A percentile compares a stretch with the other conserved stretches of the same genome.
Conservation (phyloP, 2,329 filamentous ascomycete species). For the Ploettnerulaceae sp. region DNA sequence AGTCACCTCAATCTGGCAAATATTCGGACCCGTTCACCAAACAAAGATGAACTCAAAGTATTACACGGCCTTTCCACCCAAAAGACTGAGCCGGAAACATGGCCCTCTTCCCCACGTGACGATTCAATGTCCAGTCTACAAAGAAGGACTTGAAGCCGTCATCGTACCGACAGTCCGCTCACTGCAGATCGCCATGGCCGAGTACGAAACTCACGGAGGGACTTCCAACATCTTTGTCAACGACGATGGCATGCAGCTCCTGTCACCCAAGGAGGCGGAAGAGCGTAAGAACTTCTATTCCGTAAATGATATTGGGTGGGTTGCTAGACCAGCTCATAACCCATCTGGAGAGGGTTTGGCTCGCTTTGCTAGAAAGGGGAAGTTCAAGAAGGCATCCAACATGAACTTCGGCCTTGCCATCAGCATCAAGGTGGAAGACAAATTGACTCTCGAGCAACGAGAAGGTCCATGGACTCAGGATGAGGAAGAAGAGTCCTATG, state of each 20-base stretch:
- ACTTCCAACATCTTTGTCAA: slow-evolving; percentile 74
- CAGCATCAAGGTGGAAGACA: slow-evolving; percentile 66
- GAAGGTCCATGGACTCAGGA: slow-evolving; percentile 60
- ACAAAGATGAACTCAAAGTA: slow-evolving; percentile 73
- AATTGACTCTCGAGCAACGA: slow-evolving; percentile 53
- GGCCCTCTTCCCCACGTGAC: slow-evolving; percentile 65
- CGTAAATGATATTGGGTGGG: slow-evolving; percentile 66
- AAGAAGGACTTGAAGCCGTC: slow-evolving; percentile 71
- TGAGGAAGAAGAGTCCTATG: slow-evolving; percentile 63
- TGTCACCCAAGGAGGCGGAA: slow-evolving; percentile 56
- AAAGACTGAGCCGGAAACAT: slow-evolving; percentile 53
- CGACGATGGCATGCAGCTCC: slow-evolving; percentile 67
- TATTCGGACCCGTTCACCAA: slow-evolving; percentile 70
- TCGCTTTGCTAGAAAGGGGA: slow-evolving; percentile 57
- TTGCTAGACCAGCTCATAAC: slow-evolving; percentile 55
- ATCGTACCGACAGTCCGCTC: slow-evolving; percentile 74
- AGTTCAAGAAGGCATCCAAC: slow-evolving; percentile 57
- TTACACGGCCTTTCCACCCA: slow-evolving; percentile 69
- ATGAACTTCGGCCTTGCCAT: slow-evolving; percentile 69
- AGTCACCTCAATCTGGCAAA: slow-evolving; percentile 68
- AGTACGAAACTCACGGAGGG: slow-evolving; percentile 72
- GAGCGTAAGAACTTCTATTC: slow-evolving; percentile 63
- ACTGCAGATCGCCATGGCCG: slow-evolving; percentile 71
- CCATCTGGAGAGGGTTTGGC: slow-evolving; percentile 40
- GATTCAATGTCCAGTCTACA: slow-evolving; percentile 85